These are phyloP conservation scores for Zygosaccharomyces sapae DNA, from an alignment of 1,139 yeast species.

Conservation along the genomic window DNA sequence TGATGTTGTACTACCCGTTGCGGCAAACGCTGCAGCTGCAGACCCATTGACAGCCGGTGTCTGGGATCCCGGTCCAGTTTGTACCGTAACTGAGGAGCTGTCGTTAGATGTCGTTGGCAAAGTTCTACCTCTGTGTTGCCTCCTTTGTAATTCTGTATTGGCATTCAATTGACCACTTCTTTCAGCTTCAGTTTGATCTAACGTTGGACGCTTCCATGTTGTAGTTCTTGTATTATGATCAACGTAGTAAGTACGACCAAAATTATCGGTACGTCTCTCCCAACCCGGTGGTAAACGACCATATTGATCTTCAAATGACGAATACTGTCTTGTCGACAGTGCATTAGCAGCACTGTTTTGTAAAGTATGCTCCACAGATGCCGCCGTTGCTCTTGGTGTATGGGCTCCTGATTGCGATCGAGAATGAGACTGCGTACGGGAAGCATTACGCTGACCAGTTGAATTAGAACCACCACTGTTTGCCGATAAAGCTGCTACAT, in stretches of 20 bases:
- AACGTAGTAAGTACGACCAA: constrained; percentile 95
- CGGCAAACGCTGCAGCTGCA: constrained; percentile 75
- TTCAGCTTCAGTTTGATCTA: constrained; percentile 64
- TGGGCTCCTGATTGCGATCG: constrained; percentile 13
- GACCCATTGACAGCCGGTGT: constrained; percentile 56
- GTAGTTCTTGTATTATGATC: constrained; percentile 97
- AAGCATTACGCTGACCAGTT: constrained; percentile 12
- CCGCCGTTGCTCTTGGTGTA: constrained; percentile 25
- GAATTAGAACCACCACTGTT: constrained; percentile 16
- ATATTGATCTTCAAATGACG: constrained; percentile 93
- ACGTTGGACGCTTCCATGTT: constrained; percentile 94
- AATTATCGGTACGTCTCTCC: constrained; percentile 97
- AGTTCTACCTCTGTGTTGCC: constrained; percentile 86
- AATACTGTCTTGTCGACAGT: constrained; percentile 54
- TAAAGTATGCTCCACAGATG: constrained; percentile 29
- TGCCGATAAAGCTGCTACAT: background rate
- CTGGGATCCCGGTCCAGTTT: constrained; percentile 38
- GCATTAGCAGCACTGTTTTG: constrained; percentile 29
- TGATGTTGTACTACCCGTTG: constrained; percentile 89
- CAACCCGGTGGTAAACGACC: constrained; percentile 98
- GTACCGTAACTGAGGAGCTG: constrained; percentile 37
- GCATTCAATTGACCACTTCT: constrained; percentile 52
- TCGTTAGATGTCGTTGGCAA: constrained; percentile 63
- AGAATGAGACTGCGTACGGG: constrained; percentile 8
- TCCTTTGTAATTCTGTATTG: constrained; percentile 79